These are phyloP conservation scores for sunflower (Helianthus annuus) DNA, from an alignment of 129 eudicot genomes.

Conservation along the genomic window DNA sequence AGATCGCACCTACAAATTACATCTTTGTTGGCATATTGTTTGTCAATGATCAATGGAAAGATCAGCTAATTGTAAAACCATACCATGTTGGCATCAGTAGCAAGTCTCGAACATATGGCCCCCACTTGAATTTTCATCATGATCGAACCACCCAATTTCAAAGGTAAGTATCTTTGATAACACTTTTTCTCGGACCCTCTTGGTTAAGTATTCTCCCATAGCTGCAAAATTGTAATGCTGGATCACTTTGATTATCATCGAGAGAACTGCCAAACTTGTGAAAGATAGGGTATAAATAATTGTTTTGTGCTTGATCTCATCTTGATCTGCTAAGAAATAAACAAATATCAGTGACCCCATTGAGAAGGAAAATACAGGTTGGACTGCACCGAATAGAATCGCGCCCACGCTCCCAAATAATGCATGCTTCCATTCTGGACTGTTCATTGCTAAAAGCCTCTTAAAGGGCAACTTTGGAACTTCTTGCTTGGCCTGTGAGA, in stretches of 20 bases:
- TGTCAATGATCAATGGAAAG: background rate
- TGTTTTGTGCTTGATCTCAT: slow-evolving; percentile 66
- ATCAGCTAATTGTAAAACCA: slow-evolving; percentile 12
- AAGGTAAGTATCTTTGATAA: slow-evolving; percentile 80
- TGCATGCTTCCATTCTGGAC: slow-evolving; percentile 86
- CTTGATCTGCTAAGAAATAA: slow-evolving; percentile 56
- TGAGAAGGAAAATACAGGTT: slow-evolving; percentile 63
- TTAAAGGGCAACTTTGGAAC: slow-evolving; percentile 55
- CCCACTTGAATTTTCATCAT: slow-evolving; percentile 75
- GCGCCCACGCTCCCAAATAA: slow-evolving; percentile 55
- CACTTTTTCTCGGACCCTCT: slow-evolving; percentile 77
- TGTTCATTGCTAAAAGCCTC: slow-evolving; percentile 71
- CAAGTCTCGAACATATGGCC: slow-evolving; percentile 73
- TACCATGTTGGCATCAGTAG: slow-evolving; percentile 92
- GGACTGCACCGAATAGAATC: slow-evolving; percentile 64
- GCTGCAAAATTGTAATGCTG: slow-evolving; percentile 79
- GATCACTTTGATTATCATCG: slow-evolving; percentile 46
- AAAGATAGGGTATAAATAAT: slow-evolving; percentile 57
- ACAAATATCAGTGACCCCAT: slow-evolving; percentile 82
- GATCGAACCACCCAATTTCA: slow-evolving; percentile 93
- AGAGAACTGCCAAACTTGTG: slow-evolving; percentile 52
- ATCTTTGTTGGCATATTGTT: background rate
- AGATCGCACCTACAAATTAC: slow-evolving; percentile 62
- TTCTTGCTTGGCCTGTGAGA: slow-evolving; percentile 21
- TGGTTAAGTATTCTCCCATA: slow-evolving; percentile 90